Evolutionary conservation across 108 stramenopile species (phyloP).

Genomic region (Cyclostephanos tholiformis): DNA sequence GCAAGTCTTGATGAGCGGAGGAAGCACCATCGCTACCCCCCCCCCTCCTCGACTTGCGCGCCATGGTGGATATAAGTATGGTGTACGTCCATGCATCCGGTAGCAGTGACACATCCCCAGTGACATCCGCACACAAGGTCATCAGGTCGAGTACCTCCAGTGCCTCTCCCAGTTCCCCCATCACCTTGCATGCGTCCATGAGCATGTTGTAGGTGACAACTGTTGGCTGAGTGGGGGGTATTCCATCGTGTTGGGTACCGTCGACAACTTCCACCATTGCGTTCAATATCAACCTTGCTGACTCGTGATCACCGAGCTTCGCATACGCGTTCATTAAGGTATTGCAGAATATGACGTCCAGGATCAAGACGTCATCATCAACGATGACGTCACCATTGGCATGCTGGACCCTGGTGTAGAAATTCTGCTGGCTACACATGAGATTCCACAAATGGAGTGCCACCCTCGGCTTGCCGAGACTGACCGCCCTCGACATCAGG

Average conservation of each 20-base stretch:
- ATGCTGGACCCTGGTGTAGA: slow-evolving; percentile 38
- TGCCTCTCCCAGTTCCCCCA: slow-evolving; percentile 61
- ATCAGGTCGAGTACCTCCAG: too few relatives aligned
- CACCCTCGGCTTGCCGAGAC: too few relatives aligned
- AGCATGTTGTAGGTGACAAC: slow-evolving; percentile 85
- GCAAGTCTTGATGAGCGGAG: too few relatives aligned
- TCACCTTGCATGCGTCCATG: slow-evolving; percentile 67
- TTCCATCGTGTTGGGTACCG: slow-evolving; percentile 38
- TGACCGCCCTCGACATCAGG: slow-evolving; percentile 74
- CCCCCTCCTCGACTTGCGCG: too few relatives aligned
- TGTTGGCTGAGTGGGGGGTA: slow-evolving; percentile 65
- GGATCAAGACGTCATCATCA: slow-evolving; percentile 23
- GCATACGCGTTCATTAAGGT: slow-evolving; percentile 88
- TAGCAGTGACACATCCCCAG: slow-evolving; percentile 41
- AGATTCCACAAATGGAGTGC: too few relatives aligned
- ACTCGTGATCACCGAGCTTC: slow-evolving; percentile 64
- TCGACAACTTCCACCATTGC: slow-evolving; percentile 69
- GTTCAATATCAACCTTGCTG: too few relatives aligned
- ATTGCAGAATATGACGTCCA: slow-evolving; percentile 84
- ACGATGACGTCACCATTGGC: slow-evolving; percentile 20
- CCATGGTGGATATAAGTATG: slow-evolving; percentile 83
- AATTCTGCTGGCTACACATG: too few relatives aligned
- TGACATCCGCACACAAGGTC: too few relatives aligned
- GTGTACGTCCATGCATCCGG: slow-evolving; percentile 84
- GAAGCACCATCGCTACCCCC: too few relatives aligned